phyloP scores from a whole-genome alignment of 208 protist species.

The Trypanosoma lewisi region DNA sequence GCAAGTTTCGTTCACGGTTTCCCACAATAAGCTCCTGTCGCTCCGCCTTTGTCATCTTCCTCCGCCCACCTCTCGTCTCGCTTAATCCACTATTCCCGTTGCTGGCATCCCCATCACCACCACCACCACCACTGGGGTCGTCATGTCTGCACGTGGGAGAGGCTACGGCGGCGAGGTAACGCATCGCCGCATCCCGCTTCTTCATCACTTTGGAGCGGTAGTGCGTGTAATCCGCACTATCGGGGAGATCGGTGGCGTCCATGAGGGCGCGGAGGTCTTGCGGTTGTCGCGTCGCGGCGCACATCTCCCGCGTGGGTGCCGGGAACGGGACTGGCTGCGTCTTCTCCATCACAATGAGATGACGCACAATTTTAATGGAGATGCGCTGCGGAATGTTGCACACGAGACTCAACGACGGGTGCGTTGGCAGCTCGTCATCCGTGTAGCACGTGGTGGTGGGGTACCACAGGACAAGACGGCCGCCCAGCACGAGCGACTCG shows the following conservation, averaged over 20 bases:
- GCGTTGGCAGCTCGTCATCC: slow-evolving; percentile 85
- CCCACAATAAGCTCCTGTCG: slow-evolving; percentile 52
- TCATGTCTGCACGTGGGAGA: slow-evolving; percentile 1
- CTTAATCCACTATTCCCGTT: neutral
- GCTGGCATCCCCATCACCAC: neutral
- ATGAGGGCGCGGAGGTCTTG: slow-evolving; percentile 64
- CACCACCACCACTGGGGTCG: neutral
- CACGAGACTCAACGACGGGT: slow-evolving; percentile 87
- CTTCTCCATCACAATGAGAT: slow-evolving; percentile 71
- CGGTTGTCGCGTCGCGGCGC: slow-evolving; percentile 31
- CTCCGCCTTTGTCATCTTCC: slow-evolving; percentile 17
- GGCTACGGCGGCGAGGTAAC: slow-evolving; percentile 13
- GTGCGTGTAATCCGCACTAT: slow-evolving; percentile 68
- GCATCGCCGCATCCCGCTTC: slow-evolving; percentile 42
- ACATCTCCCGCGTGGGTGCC: slow-evolving; percentile 42
- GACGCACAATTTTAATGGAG: slow-evolving; percentile 77
- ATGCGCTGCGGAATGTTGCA: slow-evolving; percentile 79
- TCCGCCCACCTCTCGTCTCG: neutral
- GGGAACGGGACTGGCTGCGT: slow-evolving; percentile 31
- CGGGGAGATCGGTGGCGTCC: slow-evolving; percentile 57
- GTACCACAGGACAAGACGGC: slow-evolving; percentile 93
- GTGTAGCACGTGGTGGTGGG: slow-evolving; percentile 90
- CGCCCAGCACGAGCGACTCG: slow-evolving; percentile 76
- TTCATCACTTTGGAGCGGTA: slow-evolving; percentile 60
- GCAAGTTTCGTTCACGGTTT: slow-evolving; percentile 62